Evolutionary conservation across 108 stramenopile genomes (phyloP).

Genomic region (Cyclotella cryptica): DNA sequence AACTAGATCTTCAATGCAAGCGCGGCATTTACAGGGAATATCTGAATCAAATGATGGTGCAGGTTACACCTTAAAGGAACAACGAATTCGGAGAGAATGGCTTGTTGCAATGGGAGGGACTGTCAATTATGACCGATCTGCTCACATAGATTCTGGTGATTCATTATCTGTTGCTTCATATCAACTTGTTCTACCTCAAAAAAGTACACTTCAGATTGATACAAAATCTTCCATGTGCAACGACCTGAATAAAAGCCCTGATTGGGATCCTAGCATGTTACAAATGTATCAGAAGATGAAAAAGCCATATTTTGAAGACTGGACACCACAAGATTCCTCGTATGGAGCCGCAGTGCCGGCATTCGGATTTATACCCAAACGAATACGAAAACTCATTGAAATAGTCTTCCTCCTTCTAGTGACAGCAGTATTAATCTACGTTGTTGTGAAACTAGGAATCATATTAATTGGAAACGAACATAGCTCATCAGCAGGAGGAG

Average conservation of each 20-base stretch:
- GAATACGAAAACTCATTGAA: constrained; percentile 40
- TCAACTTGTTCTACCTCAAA: constrained; percentile 11
- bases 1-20: no score
- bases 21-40: not conserved
- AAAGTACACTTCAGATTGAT: not conserved
- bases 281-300: constrained; percentile 8
- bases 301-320: constrained; percentile 19
- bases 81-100: constrained; percentile 11
- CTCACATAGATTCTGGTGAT: not conserved
- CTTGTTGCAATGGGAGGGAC: constrained; percentile 19
- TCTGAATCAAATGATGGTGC: not conserved
- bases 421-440: constrained; percentile 30
- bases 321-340: constrained; percentile 52
- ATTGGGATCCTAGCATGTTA: constrained; percentile 14
- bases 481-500: constrained; percentile 2
- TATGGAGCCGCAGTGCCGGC: constrained; percentile 51
- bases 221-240: not conserved
- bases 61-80: constrained; percentile 18
- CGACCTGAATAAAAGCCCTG: constrained; percentile 2
- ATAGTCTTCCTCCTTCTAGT: constrained; percentile 24
- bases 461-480: constrained; percentile 21
- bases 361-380: constrained; percentile 49
- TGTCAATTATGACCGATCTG: constrained; percentile 14
- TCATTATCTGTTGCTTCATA: constrained; percentile 2
- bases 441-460: constrained; percentile 35